These are phyloP conservation scores for Nothopassalora personata DNA, from an alignment of 2,329 filamentous ascomycete genomes.

Conservation along the genomic window DNA sequence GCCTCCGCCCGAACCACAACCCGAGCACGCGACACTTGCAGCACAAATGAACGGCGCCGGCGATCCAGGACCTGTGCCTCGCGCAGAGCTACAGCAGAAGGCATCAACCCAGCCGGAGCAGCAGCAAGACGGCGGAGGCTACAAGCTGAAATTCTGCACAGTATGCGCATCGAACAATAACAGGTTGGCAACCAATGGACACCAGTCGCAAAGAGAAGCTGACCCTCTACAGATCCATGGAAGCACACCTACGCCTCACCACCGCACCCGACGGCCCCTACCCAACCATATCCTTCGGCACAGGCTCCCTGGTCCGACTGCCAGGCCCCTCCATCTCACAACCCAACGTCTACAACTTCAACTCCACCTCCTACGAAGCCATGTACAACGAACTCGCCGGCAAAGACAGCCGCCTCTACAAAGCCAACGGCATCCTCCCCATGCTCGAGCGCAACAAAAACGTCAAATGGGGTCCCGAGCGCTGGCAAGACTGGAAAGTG, in stretches of 20 bases:
- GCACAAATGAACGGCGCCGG: slow-evolving; percentile 19
- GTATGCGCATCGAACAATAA: slow-evolving; percentile 99
- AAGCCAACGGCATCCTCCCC: slow-evolving; percentile 84
- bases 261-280: slow-evolving; percentile 57
- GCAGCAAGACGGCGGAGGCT: slow-evolving; percentile 47
- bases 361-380: slow-evolving; percentile 87
- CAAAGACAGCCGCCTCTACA: slow-evolving; percentile 84
- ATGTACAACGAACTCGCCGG: slow-evolving; percentile 87
- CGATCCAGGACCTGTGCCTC: slow-evolving; percentile 5
- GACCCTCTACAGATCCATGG: slow-evolving; percentile 67
- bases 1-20: slow-evolving; percentile 43
- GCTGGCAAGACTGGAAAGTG: slow-evolving; percentile 96
- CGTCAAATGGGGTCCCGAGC: slow-evolving; percentile 92
- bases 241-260: slow-evolving; percentile 91
- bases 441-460: slow-evolving; percentile 90
- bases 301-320: slow-evolving; percentile 86
- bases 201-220: background rate
- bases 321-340: slow-evolving; percentile 87
- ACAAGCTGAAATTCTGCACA: slow-evolving; percentile 93
- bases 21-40: slow-evolving; percentile 20
- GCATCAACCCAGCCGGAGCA: slow-evolving; percentile 34
- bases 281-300: slow-evolving; percentile 97
- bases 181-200: slow-evolving; percentile 51
- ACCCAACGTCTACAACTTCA: slow-evolving; percentile 97
- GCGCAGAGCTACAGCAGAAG: slow-evolving; percentile 1